Evolutionary conservation across 1,139 yeast species (phyloP), one percentile per base, ranked within the genome.

Genomic region (Debaryomyces sp.): DNA sequence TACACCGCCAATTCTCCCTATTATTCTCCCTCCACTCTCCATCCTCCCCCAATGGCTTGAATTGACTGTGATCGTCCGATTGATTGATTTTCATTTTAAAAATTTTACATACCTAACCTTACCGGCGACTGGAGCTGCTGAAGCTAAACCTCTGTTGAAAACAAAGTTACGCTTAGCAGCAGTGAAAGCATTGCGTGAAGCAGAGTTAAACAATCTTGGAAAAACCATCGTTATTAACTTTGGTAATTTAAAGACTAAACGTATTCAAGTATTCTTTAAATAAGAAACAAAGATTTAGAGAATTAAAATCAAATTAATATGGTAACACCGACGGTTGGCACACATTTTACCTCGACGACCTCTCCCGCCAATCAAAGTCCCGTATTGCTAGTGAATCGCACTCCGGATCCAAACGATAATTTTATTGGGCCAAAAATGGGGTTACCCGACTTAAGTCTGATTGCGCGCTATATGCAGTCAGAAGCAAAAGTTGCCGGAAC

Each of bases 201-300:
- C 78, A 74, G 90, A 81, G 81, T 91, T 87, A 78, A 88, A 85
- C 78, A 90, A 85, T 85, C 96, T 90, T 77, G 96, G 94, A 76
- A 86, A 80, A 78, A 82, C 88, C 89, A 84, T 84, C 64, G 66
- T 61, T 58, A 58, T 53, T 53, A 57, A 61, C 63, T 61, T 56
- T 61, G 63, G 65, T 54, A 62, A 57, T 50, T 48, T 49, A 50
- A 48, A 54, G 54, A 52, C 56, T 54, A 50, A 52, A 48, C 43
- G 29, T 34, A 43, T 29, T 35, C 46, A 37, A 43, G 36, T 30
- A 41, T 41, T 30, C 35, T 40, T 30, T 22, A 41, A 30, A 37
- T 41, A 41, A 41, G 43, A 41, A 41, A 34, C 46, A 36, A 35
- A 43, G 38, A 36, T 35, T 27, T 26, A 27, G 17, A 15, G 41